A percentile compares a stretch with the other conserved stretches of the same genome.
Evolutionary conservation across 108 stramenopile species (phyloP).

Genomic region (Mayamaea pseudoterrestris): DNA sequence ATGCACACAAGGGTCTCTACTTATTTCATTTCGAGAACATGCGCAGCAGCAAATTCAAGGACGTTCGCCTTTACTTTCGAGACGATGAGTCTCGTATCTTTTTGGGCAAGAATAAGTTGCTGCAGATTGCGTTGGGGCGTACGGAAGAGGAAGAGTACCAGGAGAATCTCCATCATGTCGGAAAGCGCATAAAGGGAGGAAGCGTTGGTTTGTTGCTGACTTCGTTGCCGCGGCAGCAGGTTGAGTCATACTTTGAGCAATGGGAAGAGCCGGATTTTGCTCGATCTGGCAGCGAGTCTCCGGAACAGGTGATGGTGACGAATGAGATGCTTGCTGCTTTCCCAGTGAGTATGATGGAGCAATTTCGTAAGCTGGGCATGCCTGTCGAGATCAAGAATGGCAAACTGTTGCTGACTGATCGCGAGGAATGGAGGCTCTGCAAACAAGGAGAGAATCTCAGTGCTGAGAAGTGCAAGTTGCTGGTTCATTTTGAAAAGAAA

Average conservation of each 20-base stretch:
- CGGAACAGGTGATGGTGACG: constrained; percentile 58
- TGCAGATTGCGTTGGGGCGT: constrained; percentile 86
- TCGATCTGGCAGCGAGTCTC: constrained; percentile 64
- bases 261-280: constrained; percentile 84
- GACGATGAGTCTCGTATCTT: constrained; percentile 66
- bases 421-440: constrained; percentile 62
- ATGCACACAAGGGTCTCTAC: constrained; percentile 71
- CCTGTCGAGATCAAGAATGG: constrained; percentile 89
- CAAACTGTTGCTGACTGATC: constrained; percentile 64
- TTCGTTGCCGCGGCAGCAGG: constrained; percentile 43
- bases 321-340: constrained; percentile 56
- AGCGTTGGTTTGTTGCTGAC: constrained; percentile 84
- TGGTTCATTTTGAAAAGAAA: constrained; percentile 81
- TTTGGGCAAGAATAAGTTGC: constrained; percentile 92
- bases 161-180: constrained; percentile 81
- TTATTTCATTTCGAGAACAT: constrained; percentile 93
- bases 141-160: constrained; percentile 88
- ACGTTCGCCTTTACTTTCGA: constrained; percentile 74
- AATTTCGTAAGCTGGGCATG: constrained; percentile 89
- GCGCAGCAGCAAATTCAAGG: constrained; percentile 88
- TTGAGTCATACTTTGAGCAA: constrained; percentile 76
- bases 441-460: constrained; percentile 75
- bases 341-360: constrained; percentile 87
- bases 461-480: constrained; percentile 85
- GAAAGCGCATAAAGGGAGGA: constrained; percentile 64